Evolutionary conservation across 2,329 filamentous ascomycete genomes (phyloP), one percentile per base, ranked within the genome.

Genomic region (Fusarium stilboides): DNA sequence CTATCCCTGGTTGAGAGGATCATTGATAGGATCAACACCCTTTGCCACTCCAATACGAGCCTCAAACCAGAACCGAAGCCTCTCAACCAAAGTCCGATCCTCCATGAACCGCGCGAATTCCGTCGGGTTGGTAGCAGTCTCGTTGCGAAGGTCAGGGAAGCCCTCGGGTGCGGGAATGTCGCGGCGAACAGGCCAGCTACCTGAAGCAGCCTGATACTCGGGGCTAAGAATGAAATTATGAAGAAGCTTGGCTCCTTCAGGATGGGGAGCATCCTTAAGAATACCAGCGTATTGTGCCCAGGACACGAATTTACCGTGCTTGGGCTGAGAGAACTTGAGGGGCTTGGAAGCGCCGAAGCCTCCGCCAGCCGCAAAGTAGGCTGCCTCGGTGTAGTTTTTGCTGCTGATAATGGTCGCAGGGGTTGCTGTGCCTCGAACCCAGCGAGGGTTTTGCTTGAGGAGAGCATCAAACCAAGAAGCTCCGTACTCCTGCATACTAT

Each of bases 271-370:
- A 10, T 68, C 64, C 44, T 68, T 68, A 17, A 60, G 53, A 6
- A 88, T 87, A 2, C 79, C 86, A 2, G 75, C 83, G 0, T 74
- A 79, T 66, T 87, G 85, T 1, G 83, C 67, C 85, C 85, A 88
- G 5, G 78, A 78, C 8, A 84, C 81, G 61, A 82, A 86, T 46
- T 78, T 64, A 8, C 77, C 82, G n/a, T 79, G 64, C 14, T 68
- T 77, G 1, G 83, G 81, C 14, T 78, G 70, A 0, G 75, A 63
- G 34, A 73, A 56, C 22, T 74, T 76, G 28, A 79, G 14, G 7
- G 68, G 59, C 7, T 58, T 50, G 0, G 59, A 26, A 3, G 69
- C 58, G 8, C 34, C 45, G 20, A 76, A 70, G 20, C 72, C 65
- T 34, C 64, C 65, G 3, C 53, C 45, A 0, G 73, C 69, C 2